phyloP scores from a whole-genome alignment of 2,329 filamentous ascomycete genomes.

The Hypocrella siamensis region DNA sequence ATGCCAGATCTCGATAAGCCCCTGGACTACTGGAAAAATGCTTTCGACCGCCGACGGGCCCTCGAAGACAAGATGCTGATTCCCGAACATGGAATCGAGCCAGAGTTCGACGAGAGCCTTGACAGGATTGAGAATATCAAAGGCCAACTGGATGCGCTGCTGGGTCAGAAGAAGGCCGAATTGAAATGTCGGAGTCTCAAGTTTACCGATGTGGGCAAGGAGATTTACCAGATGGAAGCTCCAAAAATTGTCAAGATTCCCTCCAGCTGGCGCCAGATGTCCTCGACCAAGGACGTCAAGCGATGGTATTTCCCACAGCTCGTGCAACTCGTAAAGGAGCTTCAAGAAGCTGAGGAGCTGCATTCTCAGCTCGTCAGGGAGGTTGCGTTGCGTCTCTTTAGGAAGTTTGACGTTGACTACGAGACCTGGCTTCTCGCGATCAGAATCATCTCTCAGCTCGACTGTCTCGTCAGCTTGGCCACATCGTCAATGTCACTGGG shows the following conservation, averaged over 20 bases:
- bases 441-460: slow-evolving; percentile 77
- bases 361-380: slow-evolving; percentile 85
- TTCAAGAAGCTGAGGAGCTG: slow-evolving; percentile 89
- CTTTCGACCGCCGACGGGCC: slow-evolving; percentile 73
- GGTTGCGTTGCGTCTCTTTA: slow-evolving; percentile 68
- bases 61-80: slow-evolving; percentile 69
- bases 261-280: slow-evolving; percentile 89
- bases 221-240: slow-evolving; percentile 90
- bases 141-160: slow-evolving; percentile 50
- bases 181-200: slow-evolving; percentile 59
- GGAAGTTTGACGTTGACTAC: slow-evolving; percentile 79
- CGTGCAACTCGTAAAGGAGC: slow-evolving; percentile 62
- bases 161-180: slow-evolving; percentile 56
- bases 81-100: slow-evolving; percentile 73
- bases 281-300: slow-evolving; percentile 76
- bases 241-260: slow-evolving; percentile 78
- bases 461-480: slow-evolving; percentile 86
- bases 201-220: slow-evolving; percentile 81
- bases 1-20: slow-evolving; percentile 74
- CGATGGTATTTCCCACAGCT: slow-evolving; percentile 87
- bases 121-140: slow-evolving; percentile 64
- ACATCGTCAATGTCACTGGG: slow-evolving; percentile 76
- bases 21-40: slow-evolving; percentile 74
- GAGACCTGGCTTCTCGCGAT: slow-evolving; percentile 77
- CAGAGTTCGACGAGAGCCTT: slow-evolving; percentile 79